Evolutionary conservation across 371 early-diverging fungal species (phyloP).

Genomic region (Syncephalastrum sp.): DNA sequence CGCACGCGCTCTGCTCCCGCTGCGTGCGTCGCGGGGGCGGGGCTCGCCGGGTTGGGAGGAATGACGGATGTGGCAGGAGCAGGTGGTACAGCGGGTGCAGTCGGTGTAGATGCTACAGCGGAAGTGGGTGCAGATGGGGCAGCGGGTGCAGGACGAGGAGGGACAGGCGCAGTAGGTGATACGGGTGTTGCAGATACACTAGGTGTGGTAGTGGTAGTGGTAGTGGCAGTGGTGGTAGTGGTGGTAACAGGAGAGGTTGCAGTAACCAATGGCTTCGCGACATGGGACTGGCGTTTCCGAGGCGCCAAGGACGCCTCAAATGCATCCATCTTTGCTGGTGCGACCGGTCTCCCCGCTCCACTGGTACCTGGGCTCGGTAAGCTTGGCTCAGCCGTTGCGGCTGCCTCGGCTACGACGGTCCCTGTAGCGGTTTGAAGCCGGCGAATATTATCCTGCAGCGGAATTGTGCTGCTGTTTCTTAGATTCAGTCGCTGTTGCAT

Average conservation of each 20-base stretch:
- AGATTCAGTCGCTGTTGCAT: conserved; percentile 14
- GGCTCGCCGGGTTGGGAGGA: conserved; percentile 1
- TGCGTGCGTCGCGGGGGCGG: not conserved
- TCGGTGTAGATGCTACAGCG: not conserved
- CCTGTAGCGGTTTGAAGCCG: conserved; percentile 8
- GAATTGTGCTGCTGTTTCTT: not conserved
- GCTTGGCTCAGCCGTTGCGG: not conserved
- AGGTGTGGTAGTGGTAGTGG: not conserved
- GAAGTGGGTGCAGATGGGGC: conserved; percentile 6
- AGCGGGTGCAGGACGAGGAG: not conserved
- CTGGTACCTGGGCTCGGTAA: not conserved
- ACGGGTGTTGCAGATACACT: conserved; percentile 3
- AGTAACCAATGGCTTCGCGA: not conserved
- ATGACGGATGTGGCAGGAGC: conserved; percentile 6
- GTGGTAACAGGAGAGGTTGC: not conserved
- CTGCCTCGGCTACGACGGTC: not conserved
- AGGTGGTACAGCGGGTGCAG: conserved; percentile 6
- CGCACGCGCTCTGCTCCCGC: conserved; percentile 8
- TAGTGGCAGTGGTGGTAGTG: not conserved
- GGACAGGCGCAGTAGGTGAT: conserved; percentile 4
- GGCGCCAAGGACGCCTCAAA: conserved; percentile 23
- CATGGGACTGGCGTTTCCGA: conserved; percentile 4
- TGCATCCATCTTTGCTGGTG: conserved; percentile 10
- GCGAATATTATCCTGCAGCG: conserved; percentile 2
- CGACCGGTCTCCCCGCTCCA: conserved; percentile 3